A percentile compares a stretch with the other conserved stretches of the same genome.
These are phyloP conservation scores for Xylaria sp. DNA, from an alignment of 2,329 filamentous ascomycete genomes.

Conservation along the genomic window DNA sequence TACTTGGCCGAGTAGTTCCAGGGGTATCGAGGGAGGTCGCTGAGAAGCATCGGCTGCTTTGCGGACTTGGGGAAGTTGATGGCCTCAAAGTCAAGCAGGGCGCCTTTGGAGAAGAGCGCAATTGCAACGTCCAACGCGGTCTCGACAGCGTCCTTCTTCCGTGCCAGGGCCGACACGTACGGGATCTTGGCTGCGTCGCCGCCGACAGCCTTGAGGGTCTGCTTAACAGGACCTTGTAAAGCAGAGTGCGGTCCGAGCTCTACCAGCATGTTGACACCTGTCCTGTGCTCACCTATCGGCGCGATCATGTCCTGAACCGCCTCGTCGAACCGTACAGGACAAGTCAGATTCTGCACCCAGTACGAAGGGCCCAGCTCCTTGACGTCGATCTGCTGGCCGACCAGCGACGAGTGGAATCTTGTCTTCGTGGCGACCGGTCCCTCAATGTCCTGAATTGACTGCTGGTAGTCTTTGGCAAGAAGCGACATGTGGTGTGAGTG, in stretches of 20 bases:
- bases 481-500: slow-evolving; percentile 59
- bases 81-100: slow-evolving; percentile 45
- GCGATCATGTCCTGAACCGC: slow-evolving; percentile 45
- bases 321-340: slow-evolving; percentile 43
- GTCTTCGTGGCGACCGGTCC: slow-evolving; percentile 40
- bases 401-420: slow-evolving; percentile 51
- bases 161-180: slow-evolving; percentile 51
- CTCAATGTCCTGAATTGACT: slow-evolving; percentile 37
- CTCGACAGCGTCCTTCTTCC: slow-evolving; percentile 53
- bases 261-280: slow-evolving; percentile 47
- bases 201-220: slow-evolving; percentile 50
- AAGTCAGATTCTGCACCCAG: slow-evolving; percentile 49
- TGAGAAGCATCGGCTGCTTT: slow-evolving; percentile 42
- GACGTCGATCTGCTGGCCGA: slow-evolving; percentile 44
- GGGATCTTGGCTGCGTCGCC: slow-evolving; percentile 45
- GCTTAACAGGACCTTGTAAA: slow-evolving; percentile 53
- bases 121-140: slow-evolving; percentile 48
- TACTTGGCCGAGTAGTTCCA: slow-evolving; percentile 51
- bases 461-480: slow-evolving; percentile 50
- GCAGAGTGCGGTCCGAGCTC: slow-evolving; percentile 55
- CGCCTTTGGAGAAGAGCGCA: slow-evolving; percentile 49
- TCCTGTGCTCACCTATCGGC: slow-evolving; percentile 40
- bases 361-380: slow-evolving; percentile 44
- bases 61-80: slow-evolving; percentile 49
- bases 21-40: slow-evolving; percentile 51